Evolutionary conservation across 1,284 basidiomycete species (phyloP).

Genomic region (Rhodotorula mucilaginosa): DNA sequence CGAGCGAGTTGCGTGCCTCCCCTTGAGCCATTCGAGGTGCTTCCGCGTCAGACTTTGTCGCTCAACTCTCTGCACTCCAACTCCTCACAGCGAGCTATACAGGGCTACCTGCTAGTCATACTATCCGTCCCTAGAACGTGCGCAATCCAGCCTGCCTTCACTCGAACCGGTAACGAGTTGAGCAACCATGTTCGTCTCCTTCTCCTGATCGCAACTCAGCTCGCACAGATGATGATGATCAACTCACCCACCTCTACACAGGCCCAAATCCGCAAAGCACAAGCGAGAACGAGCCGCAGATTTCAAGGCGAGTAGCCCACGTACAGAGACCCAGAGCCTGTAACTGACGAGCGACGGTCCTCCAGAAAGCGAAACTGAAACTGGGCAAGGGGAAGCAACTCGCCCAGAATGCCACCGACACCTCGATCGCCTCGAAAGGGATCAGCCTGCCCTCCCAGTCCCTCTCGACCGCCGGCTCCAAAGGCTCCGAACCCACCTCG

Average conservation of each 20-base stretch:
- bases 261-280: slow-evolving; percentile 85
- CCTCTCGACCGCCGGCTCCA: slow-evolving; percentile 55
- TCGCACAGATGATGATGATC: too few relatives aligned
- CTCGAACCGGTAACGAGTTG: background rate
- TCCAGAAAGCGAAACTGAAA: slow-evolving; percentile 96
- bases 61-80: too few relatives aligned
- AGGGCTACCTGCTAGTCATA: too few relatives aligned
- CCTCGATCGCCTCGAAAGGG: slow-evolving; percentile 70
- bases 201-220: too few relatives aligned
- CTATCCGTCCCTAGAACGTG: too few relatives aligned
- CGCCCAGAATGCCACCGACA: slow-evolving; percentile 83
- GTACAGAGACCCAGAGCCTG: too few relatives aligned
- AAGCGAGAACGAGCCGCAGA: slow-evolving; percentile 84
- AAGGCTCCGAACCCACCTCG: slow-evolving; percentile 60
- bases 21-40: too few relatives aligned
- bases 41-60: too few relatives aligned
- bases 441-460: slow-evolving; percentile 86
- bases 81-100: too few relatives aligned
- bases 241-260: slow-evolving; percentile 42
- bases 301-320: slow-evolving; percentile 58
- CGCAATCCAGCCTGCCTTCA: too few relatives aligned
- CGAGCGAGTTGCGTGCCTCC: too few relatives aligned
- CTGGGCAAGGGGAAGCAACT: slow-evolving; percentile 89
- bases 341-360: too few relatives aligned
- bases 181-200: background rate